These are phyloP conservation scores for Syzygium malaccense DNA, from an alignment of 441 rosid genomes.

Conservation along the genomic window DNA sequence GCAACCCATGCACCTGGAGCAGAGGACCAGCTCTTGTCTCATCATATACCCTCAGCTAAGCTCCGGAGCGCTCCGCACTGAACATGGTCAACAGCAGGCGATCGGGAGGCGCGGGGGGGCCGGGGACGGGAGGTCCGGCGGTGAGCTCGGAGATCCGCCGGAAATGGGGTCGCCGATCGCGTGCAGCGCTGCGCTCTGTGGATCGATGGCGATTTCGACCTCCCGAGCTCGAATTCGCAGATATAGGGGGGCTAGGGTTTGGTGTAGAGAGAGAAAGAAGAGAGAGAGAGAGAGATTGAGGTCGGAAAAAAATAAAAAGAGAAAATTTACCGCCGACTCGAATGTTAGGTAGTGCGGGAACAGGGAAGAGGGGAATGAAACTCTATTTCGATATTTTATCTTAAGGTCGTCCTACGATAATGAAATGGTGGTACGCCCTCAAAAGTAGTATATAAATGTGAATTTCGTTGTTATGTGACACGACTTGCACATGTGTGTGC, in stretches of 20 bases:
- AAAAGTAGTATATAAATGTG: neutral
- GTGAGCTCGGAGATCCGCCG: neutral
- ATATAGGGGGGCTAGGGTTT: conserved; percentile 21
- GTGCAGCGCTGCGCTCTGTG: neutral
- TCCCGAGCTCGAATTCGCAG: neutral
- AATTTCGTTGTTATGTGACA: neutral
- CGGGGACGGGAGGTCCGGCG: neutral
- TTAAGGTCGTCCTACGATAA: neutral
- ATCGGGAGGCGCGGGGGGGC: neutral
- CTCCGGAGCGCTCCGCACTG: neutral
- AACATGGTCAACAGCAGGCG: conserved; percentile 11
- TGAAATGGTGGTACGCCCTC: neutral
- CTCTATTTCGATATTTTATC: neutral
- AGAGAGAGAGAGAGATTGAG: neutral
- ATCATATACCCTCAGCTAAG: conserved; percentile 23
- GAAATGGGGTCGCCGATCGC: neutral
- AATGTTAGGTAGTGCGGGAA: neutral
- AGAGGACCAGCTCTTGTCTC: conserved; percentile 30
- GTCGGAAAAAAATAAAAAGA: too few relatives aligned
- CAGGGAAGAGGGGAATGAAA: conserved; percentile 28
- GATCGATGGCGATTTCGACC: neutral
- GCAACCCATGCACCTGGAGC: conserved; percentile 59
- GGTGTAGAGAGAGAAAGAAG: neutral
- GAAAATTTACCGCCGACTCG: neutral
- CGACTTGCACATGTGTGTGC: neutral